These are phyloP conservation scores for Blastomyces emzantsi DNA, from an alignment of 2,329 filamentous ascomycete species.

Conservation along the genomic window DNA sequence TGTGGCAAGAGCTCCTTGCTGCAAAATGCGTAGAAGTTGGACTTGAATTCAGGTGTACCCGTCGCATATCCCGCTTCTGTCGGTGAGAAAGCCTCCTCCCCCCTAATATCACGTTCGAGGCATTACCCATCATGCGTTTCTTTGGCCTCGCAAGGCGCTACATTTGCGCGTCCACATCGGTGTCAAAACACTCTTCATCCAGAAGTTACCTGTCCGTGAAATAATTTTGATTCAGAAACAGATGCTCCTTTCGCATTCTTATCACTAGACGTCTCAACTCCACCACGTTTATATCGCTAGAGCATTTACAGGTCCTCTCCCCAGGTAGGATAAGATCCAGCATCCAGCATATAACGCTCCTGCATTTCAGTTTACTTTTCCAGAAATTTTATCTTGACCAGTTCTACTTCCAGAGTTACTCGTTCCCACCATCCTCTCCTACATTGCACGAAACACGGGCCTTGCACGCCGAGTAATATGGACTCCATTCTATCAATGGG, in stretches of 20 bases:
- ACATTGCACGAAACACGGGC: no score
- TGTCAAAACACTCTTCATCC: neutral
- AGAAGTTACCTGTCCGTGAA: neutral
- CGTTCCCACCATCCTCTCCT: neutral
- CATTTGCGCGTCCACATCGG: neutral
- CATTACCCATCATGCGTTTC: neutral
- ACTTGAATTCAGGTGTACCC: neutral
- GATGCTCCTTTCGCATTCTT: neutral
- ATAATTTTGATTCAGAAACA: neutral
- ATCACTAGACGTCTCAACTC: neutral
- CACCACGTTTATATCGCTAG: neutral
- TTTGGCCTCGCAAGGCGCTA: neutral
- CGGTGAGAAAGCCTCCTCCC: neutral
- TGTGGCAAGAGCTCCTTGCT: neutral
- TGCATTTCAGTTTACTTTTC: neutral
- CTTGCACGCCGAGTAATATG: neutral
- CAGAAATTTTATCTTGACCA: neutral
- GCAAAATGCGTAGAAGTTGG: neutral
- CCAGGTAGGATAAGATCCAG: neutral
- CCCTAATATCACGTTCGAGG: neutral
- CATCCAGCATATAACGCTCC: neutral
- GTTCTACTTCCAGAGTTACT: neutral
- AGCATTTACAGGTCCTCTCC: neutral
- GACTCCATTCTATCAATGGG: neutral
- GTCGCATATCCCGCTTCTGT: neutral